These are phyloP conservation scores for Bombardia bombarda DNA, from an alignment of 495 filamentous ascomycete genomes.

Conservation along the genomic window DNA sequence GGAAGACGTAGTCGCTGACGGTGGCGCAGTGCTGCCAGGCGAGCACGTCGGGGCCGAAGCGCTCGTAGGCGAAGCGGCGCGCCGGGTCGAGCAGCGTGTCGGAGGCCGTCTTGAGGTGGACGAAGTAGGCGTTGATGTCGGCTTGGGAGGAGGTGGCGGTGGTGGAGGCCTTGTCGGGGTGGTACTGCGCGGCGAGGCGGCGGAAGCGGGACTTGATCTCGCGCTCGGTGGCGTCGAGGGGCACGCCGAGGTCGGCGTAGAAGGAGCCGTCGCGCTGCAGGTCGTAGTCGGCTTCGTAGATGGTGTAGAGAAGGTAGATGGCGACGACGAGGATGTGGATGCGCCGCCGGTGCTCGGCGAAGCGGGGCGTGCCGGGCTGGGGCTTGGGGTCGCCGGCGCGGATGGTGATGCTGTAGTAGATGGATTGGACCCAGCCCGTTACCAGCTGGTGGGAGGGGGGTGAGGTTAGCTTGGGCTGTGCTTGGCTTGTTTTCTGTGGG, in stretches of 20 bases:
- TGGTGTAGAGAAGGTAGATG: constrained; percentile 81
- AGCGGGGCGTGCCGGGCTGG: constrained; percentile 60
- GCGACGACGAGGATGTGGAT: constrained; percentile 77
- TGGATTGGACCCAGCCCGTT: constrained; percentile 65
- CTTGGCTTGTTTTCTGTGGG: too few relatives aligned
- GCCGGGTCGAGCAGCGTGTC: constrained; percentile 75
- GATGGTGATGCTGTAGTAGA: constrained; percentile 86
- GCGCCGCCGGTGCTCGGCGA: constrained; percentile 61
- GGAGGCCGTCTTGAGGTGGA: constrained; percentile 72
- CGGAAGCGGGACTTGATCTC: constrained; percentile 80
- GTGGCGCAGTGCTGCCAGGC: constrained; percentile 55
- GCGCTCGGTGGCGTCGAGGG: constrained; percentile 59
- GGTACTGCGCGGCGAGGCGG: constrained; percentile 72
- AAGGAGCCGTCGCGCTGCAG: constrained; percentile 63
- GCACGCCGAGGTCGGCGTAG: constrained; percentile 66
- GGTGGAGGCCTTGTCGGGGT: constrained; percentile 69
- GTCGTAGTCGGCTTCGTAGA: constrained; percentile 85
- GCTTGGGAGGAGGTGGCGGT: constrained; percentile 10
- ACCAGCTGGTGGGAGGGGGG: constrained; percentile 48
- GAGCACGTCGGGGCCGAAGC: constrained; percentile 73
- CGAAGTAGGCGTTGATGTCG: constrained; percentile 53
- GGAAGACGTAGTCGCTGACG: constrained; percentile 62
- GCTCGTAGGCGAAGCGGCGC: constrained; percentile 85
- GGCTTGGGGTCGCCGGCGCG: constrained; percentile 85
- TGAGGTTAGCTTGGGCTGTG: not conserved